Conservation (phyloP, 768 basidiomycete genomes). For the Phanerodontia chrysosporium region DNA sequence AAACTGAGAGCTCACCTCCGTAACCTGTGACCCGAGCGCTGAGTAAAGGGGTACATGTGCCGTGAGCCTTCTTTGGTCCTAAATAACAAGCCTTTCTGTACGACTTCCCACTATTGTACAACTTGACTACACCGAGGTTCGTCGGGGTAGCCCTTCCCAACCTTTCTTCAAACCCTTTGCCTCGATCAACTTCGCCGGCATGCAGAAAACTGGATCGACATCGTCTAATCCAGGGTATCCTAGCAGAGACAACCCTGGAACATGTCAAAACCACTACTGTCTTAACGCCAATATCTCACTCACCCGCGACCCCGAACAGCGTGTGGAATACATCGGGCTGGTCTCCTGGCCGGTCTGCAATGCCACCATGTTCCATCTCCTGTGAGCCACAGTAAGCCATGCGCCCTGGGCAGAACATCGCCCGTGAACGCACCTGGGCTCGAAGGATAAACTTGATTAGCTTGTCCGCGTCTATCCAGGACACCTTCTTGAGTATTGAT, state of each 20-base stretch:
- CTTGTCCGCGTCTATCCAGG: constrained; percentile 86
- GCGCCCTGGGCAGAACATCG: no score
- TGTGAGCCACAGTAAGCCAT: constrained; percentile 30
- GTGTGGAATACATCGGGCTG: constrained; percentile 99
- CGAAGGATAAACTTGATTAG: constrained; percentile 80
- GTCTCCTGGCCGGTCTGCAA: constrained; percentile 90
- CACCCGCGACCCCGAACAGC: constrained; percentile 84
- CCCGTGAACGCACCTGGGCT: constrained; percentile 56
- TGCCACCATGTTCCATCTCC: constrained; percentile 89
- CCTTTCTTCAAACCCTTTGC: constrained; percentile 61
- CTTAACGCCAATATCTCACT: not conserved
- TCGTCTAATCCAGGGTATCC: constrained; percentile 85
- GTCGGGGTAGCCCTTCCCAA: constrained; percentile 53
- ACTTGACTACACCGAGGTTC: not conserved
- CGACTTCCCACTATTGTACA: no score
- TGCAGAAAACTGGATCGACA: constrained; percentile 93
- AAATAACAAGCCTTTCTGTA: no score
- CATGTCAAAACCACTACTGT: not conserved
- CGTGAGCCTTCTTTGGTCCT: no score
- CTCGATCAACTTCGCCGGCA: constrained; percentile 80
- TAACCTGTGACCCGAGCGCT: no score
- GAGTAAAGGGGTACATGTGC: no score
- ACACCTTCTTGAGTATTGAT: constrained; percentile 74
- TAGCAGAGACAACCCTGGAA: constrained; percentile 75
- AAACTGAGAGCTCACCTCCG: no score